Conservation (phyloP, 306 rosid genomes). For the Inga leiocalycina region DNA sequence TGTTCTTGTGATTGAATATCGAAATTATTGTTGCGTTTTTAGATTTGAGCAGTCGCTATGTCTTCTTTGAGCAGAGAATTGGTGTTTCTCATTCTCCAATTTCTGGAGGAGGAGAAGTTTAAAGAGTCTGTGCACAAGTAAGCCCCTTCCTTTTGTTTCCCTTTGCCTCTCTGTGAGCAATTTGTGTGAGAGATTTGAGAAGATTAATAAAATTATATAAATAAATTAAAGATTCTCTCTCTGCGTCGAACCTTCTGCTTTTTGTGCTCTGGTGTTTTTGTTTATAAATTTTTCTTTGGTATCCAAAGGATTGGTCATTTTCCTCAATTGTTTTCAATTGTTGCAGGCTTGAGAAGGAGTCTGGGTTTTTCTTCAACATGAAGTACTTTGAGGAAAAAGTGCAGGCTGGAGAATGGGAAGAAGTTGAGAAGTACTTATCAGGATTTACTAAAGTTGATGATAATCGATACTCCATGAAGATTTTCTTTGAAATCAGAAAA, state of each 20-base stretch:
- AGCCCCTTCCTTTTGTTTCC: conserved; percentile 28
- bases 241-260: not conserved
- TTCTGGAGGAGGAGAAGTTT: conserved; percentile 84
- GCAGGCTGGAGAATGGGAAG: conserved; percentile 93
- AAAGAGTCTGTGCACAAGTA: conserved; percentile 76
- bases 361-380: conserved; percentile 85
- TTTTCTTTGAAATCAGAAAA: conserved; percentile 86
- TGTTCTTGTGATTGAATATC: conserved; percentile 5
- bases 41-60: conserved; percentile 36
- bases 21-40: not conserved
- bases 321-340: conserved; percentile 11
- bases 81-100: conserved; percentile 82
- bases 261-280: not conserved
- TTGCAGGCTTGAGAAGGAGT: conserved; percentile 87
- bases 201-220: not conserved
- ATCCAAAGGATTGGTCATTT: not conserved
- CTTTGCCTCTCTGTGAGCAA: not conserved
- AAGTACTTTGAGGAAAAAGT: conserved; percentile 91
- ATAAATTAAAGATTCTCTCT: not conserved
- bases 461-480: conserved; percentile 89
- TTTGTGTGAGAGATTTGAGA: not conserved
- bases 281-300: conserved; percentile 15
- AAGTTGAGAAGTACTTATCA: conserved; percentile 79
- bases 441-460: conserved; percentile 90
- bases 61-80: conserved; percentile 67